Conservation (phyloP, 2,329 filamentous ascomycete species). For the Aspergillus arachidicola region DNA sequence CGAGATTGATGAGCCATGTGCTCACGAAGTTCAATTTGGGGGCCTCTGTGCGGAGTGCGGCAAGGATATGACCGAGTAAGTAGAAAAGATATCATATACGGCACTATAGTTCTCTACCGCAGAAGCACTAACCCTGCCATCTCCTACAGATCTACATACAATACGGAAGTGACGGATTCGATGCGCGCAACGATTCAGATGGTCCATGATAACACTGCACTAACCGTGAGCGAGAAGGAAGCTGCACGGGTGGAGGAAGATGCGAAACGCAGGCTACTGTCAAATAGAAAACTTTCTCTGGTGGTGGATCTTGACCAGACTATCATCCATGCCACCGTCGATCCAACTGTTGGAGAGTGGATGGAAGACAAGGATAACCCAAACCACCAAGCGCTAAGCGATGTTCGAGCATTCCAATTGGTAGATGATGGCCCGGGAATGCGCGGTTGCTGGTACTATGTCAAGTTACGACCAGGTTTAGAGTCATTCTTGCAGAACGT, state of each 20-base stretch:
- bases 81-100: slow-evolving; percentile 11
- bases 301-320: slow-evolving; percentile 98
- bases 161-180: slow-evolving; percentile 75
- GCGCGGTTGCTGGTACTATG: slow-evolving; percentile 90
- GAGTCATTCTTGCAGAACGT: slow-evolving; percentile 77
- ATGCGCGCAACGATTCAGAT: slow-evolving; percentile 91
- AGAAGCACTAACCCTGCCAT: not conserved
- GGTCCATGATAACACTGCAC: slow-evolving; percentile 84
- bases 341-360: slow-evolving; percentile 96
- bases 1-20: slow-evolving; percentile 86
- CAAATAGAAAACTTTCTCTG: slow-evolving; percentile 80
- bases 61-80: slow-evolving; percentile 87
- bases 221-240: slow-evolving; percentile 82
- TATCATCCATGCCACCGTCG: slow-evolving; percentile 96
- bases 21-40: slow-evolving; percentile 87
- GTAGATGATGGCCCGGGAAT: slow-evolving; percentile 79
- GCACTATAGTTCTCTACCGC: slow-evolving; percentile 3
- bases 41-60: slow-evolving; percentile 91
- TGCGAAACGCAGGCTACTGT: slow-evolving; percentile 78
- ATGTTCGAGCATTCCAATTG: slow-evolving; percentile 86
- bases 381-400: slow-evolving; percentile 86
- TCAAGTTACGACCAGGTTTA: slow-evolving; percentile 91
- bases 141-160: slow-evolving; percentile 66
- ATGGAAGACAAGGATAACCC: slow-evolving; percentile 84
- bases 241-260: slow-evolving; percentile 83